Evolutionary conservation across 768 basidiomycete genomes (phyloP).

Genomic region (Strobilomyces dryophilus): DNA sequence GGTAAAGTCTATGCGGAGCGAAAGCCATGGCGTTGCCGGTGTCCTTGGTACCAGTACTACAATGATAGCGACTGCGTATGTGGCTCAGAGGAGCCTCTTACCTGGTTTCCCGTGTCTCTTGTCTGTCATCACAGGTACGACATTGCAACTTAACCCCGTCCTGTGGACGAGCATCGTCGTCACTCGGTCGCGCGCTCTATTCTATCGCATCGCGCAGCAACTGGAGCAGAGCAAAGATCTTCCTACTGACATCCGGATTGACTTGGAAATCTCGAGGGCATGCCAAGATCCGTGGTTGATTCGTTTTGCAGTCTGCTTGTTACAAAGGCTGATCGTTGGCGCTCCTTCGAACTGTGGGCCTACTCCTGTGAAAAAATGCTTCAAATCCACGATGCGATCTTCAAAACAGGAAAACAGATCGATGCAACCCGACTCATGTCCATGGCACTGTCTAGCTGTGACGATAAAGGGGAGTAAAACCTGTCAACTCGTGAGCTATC

Average conservation of each 20-base stretch:
- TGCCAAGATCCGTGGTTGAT: too few relatives aligned
- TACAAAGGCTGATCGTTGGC: background rate
- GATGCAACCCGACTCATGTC: background rate
- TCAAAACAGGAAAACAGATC: background rate
- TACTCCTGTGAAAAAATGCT: fast-evolving
- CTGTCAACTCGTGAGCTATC: background rate
- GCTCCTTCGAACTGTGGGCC: background rate
- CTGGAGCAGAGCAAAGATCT: background rate
- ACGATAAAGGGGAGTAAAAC: too few relatives aligned
- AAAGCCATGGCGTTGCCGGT: too few relatives aligned
- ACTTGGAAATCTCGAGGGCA: background rate
- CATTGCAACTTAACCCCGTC: too few relatives aligned
- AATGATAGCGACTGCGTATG: too few relatives aligned
- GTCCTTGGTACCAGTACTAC: too few relatives aligned
- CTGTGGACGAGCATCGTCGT: background rate
- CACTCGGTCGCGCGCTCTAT: background rate
- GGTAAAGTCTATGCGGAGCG: too few relatives aligned
- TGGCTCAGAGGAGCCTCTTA: too few relatives aligned
- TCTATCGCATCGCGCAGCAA: background rate
- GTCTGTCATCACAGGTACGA: too few relatives aligned
- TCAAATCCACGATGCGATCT: background rate
- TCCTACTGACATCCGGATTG: background rate
- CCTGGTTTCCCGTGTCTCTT: too few relatives aligned
- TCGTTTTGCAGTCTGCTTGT: background rate
- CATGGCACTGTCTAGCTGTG: background rate